Base-by-base conservation (phyloP, 331 rosid genomes). In the Stylosanthes scabra region DNA sequence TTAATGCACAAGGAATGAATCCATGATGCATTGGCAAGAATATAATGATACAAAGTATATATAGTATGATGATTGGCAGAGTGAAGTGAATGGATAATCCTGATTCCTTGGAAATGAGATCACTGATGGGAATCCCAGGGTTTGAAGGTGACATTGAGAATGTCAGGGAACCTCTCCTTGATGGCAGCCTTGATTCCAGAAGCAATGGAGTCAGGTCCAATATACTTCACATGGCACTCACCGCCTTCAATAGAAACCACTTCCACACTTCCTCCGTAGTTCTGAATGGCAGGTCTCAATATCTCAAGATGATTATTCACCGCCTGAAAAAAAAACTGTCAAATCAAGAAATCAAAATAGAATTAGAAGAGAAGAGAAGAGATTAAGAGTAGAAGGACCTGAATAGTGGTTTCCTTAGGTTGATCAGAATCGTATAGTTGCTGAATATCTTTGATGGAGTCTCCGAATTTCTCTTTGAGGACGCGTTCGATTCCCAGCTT, bases 401-500 rank as follows among this genome's bases (percentile, higher is more conserved):
- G 83, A 40, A 81, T 83, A 0, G 96, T 86, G 11, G 84, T 89
- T 65, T 84, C 93, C 54, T 9, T 70, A 1, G 69, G 69, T 34
- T 84, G 40, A 15, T 47, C 86, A 9, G 85, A 87, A 63, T 88
- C 90, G 54, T 73, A 82, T 0, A 91, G 83, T 74, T 91, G 98
- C 12, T 73, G 81, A 9, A 91, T 88, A 15, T 91, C 93, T 82
- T 79, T 88, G n/a, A 94, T 73, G 0, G 91, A 81, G 42, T 89
- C 97, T 7, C 98, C 97, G 34, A 94, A 94, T 82, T 91, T 94
- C 7, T 94, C 98, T 80, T 91, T 94, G 1, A 91, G 86, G 31
- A 89, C 97, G 3, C 97, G 91, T 50, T 94, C 97, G 34, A 89
- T 94, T 20, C 97, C 97, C 99, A 92, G 90, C 63, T 79, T 88